phyloP scores from a whole-genome alignment of 495 filamentous ascomycete species.

The Neurospora sp. region DNA sequence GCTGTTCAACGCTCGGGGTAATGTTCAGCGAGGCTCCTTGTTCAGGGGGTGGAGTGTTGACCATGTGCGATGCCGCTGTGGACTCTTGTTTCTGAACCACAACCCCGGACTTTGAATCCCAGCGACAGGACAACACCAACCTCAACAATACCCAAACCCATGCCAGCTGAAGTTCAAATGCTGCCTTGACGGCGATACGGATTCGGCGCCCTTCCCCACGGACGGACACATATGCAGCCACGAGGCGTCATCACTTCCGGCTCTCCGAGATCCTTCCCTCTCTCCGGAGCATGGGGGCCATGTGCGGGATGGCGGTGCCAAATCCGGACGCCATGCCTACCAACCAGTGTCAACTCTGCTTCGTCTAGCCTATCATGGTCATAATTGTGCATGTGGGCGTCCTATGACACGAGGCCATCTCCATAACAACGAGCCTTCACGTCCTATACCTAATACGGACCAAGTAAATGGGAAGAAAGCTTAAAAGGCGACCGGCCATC shows the following conservation, averaged over 20 bases:
- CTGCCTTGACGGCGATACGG: not conserved
- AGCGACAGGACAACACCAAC: not conserved
- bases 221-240: not conserved
- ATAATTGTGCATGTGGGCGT: not conserved
- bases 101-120: not conserved
- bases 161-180: not conserved
- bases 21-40: not conserved
- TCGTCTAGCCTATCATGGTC: not conserved
- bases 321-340: not conserved
- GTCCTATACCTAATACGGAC: not conserved
- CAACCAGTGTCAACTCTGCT: not conserved
- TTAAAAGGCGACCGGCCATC: not conserved
- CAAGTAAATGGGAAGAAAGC: not conserved
- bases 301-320: not conserved
- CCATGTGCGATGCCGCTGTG: not conserved
- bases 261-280: constrained; percentile 11
- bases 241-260: constrained; percentile 4
- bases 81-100: not conserved
- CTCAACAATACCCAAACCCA: not conserved
- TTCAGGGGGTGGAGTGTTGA: not conserved
- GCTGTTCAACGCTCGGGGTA: not conserved
- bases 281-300: constrained; percentile 4
- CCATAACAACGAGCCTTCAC: not conserved
- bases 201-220: not conserved
- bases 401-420: not conserved